Percentiles rank a stretch among this genome's conserved stretches.
These are phyloP conservation scores for Heliocybe sulcata DNA, from an alignment of 1,284 basidiomycete species.

Conservation along the genomic window DNA sequence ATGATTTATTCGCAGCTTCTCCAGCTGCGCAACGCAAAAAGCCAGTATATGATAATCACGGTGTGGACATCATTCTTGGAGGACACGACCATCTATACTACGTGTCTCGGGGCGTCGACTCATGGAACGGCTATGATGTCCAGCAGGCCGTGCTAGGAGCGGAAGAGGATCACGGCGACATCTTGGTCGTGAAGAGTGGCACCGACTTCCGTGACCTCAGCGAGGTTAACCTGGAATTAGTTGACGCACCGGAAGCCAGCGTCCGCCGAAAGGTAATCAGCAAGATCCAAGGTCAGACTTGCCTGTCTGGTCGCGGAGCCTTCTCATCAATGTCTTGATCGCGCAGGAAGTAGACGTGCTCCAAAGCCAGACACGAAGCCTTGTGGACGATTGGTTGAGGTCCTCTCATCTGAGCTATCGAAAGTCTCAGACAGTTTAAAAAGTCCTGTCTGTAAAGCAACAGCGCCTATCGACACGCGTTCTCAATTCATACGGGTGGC, in stretches of 20 bases:
- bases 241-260: slow-evolving; percentile 52
- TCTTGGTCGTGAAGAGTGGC: slow-evolving; percentile 80
- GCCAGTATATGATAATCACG: slow-evolving; percentile 51
- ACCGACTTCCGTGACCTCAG: slow-evolving; percentile 89
- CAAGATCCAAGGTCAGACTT: slow-evolving; percentile 47
- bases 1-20: slow-evolving; percentile 53
- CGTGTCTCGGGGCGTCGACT: slow-evolving; percentile 66
- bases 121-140: slow-evolving; percentile 69
- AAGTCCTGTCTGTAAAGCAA: slow-evolving; percentile 66
- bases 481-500: slow-evolving; percentile 67
- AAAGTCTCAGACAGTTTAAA: slow-evolving; percentile 68
- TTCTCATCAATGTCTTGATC: neutral
- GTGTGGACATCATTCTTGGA: slow-evolving; percentile 81
- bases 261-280: slow-evolving; percentile 65
- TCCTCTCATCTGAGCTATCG: slow-evolving; percentile 64
- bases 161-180: slow-evolving; percentile 67
- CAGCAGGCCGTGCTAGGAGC: slow-evolving; percentile 56
- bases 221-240: slow-evolving; percentile 61
- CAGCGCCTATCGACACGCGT: slow-evolving; percentile 68
- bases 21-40: slow-evolving; percentile 41
- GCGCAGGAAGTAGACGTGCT: slow-evolving; percentile 55
- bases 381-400: slow-evolving; percentile 46
- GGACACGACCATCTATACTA: slow-evolving; percentile 91
- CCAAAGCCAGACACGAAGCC: slow-evolving; percentile 56
- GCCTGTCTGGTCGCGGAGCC: neutral